These are phyloP conservation scores for Domatiomyces globalis DNA, from an alignment of 2,329 filamentous ascomycete genomes.

Conservation along the genomic window DNA sequence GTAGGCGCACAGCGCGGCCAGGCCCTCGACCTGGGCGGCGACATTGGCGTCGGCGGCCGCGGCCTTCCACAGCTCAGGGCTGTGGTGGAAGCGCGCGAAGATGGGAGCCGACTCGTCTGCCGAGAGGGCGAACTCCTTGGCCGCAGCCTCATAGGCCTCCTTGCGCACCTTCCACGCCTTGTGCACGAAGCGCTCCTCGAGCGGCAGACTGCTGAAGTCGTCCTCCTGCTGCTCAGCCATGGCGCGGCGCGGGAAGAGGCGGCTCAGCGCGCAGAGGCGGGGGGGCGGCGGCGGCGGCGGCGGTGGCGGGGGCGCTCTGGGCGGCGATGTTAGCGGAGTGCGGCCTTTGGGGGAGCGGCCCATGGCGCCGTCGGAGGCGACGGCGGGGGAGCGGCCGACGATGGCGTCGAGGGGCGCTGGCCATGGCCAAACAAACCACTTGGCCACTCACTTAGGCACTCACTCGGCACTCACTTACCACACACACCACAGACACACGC, in stretches of 20 bases:
- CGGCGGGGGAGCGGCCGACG: too few species aligned
- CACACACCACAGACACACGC: too few species aligned
- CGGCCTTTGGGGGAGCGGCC: too few species aligned
- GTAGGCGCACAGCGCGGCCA: slow-evolving; percentile 77
- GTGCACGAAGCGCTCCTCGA: slow-evolving; percentile 30
- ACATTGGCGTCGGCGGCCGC: slow-evolving; percentile 92
- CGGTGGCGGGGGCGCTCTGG: too few species aligned
- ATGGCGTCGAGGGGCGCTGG: too few species aligned
- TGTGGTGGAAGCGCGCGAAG: slow-evolving; percentile 76
- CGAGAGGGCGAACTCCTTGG: slow-evolving; percentile 71
- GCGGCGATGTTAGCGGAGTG: too few species aligned
- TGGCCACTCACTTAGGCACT: too few species aligned
- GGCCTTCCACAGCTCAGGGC: slow-evolving; percentile 76
- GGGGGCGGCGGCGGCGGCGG: too few species aligned
- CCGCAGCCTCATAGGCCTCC: slow-evolving; percentile 81
- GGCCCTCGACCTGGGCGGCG: slow-evolving; percentile 85
- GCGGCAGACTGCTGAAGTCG: slow-evolving; percentile 30
- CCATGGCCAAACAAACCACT: too few species aligned
- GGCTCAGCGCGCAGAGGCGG: too few species aligned
- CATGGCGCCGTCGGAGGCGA: too few species aligned
- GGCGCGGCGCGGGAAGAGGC: slow-evolving; percentile 3
- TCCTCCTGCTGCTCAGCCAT: slow-evolving; percentile 29
- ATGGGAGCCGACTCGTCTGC: slow-evolving; percentile 73
- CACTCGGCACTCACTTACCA: too few species aligned
- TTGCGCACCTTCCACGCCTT: slow-evolving; percentile 94